These are phyloP conservation scores for Puccinellia tenuiflora DNA, from an alignment of 176 grass and related monocot species.

Conservation along the genomic window DNA sequence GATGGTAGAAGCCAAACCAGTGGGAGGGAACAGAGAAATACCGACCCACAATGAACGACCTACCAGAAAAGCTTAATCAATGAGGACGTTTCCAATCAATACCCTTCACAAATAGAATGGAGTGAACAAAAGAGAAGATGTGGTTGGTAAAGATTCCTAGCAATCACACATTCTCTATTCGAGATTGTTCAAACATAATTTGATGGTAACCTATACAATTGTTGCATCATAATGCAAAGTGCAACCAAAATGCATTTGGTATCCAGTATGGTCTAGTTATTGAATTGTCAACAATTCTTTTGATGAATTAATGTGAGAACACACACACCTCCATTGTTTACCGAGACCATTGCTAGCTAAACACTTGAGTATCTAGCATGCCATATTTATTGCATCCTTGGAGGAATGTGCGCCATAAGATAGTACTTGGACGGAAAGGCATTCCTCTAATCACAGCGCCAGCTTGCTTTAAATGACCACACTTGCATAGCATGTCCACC, in stretches of 20 bases:
- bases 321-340: not conserved
- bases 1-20: constrained; percentile 11
- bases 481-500: constrained; percentile 67
- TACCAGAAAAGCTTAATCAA: constrained; percentile 16
- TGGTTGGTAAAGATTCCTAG: not conserved
- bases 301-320: not conserved
- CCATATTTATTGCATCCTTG: constrained; percentile 63
- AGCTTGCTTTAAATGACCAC: constrained; percentile 57
- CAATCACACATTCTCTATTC: not conserved
- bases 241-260: constrained; percentile 7
- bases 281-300: not conserved
- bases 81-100: not conserved
- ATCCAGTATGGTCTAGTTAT: not conserved
- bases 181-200: not conserved
- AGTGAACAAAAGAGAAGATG: not conserved
- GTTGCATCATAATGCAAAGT: not conserved
- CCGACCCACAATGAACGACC: not conserved
- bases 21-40: not conserved
- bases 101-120: not conserved
- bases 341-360: constrained; percentile 17
- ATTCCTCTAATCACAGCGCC: constrained; percentile 57
- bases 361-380: constrained; percentile 14
- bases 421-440: constrained; percentile 58
- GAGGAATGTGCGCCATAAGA: constrained; percentile 61
- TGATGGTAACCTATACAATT: not conserved